These are phyloP conservation scores for Dichotomocladium elegans DNA, from an alignment of 371 early-diverging fungal genomes.

Conservation along the genomic window DNA sequence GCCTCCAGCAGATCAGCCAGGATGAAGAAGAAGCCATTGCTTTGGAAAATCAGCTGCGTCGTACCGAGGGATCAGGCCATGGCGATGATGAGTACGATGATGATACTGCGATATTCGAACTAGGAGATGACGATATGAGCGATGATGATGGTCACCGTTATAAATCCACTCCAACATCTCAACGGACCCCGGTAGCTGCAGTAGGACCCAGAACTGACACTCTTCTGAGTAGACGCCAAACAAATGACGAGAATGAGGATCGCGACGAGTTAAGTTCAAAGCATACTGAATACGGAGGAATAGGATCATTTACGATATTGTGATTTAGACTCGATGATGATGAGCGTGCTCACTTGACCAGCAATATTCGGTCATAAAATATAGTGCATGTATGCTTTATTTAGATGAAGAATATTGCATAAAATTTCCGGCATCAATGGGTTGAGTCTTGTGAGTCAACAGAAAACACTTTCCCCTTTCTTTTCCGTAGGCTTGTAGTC, in stretches of 20 bases:
- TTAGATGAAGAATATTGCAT: too few species aligned
- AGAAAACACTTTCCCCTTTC: too few species aligned
- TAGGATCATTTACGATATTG: neutral
- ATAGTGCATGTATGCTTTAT: too few species aligned
- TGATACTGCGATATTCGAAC: slow-evolving; percentile 59
- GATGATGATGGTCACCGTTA: slow-evolving; percentile 40
- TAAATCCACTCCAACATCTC: neutral
- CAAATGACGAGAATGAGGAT: slow-evolving; percentile 28
- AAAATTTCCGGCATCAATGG: too few species aligned
- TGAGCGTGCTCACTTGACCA: slow-evolving; percentile 35
- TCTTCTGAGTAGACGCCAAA: too few species aligned
- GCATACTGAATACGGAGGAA: too few species aligned
- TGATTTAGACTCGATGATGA: slow-evolving; percentile 29
- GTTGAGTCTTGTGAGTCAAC: too few species aligned
- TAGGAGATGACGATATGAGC: slow-evolving; percentile 60
- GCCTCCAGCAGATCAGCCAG: slow-evolving; percentile 48
- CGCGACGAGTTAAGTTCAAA: slow-evolving; percentile 39
- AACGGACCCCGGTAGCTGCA: slow-evolving; percentile 10
- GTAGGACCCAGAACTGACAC: too few species aligned
- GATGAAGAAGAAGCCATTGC: slow-evolving; percentile 60
- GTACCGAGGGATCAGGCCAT: slow-evolving; percentile 44
- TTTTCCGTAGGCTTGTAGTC: too few species aligned
- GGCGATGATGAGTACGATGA: slow-evolving; percentile 27
- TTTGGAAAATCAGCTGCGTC: slow-evolving; percentile 49
- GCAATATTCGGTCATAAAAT: slow-evolving; percentile 36